phyloP scores from a whole-genome alignment of 1,284 basidiomycete genomes.

The Ustilago hordei region DNA sequence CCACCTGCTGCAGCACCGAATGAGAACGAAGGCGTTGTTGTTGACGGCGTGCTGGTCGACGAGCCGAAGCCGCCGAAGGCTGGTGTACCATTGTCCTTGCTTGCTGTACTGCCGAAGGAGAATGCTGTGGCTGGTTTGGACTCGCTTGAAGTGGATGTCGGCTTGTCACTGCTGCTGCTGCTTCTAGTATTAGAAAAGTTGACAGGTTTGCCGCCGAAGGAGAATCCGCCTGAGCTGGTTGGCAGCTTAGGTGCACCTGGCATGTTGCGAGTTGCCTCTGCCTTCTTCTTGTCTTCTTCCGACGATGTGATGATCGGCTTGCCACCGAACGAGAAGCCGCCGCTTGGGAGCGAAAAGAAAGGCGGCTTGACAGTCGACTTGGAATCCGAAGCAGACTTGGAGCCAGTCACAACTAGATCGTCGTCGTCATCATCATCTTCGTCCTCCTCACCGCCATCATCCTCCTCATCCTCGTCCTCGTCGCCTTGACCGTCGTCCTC shows the following conservation, averaged over 20 bases:
- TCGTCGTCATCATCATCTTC: slow-evolving; percentile 32
- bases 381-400: slow-evolving; percentile 19
- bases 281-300: slow-evolving; percentile 30
- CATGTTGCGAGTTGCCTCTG: slow-evolving; percentile 42
- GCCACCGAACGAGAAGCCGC: slow-evolving; percentile 50
- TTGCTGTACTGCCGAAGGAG: slow-evolving; percentile 16
- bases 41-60: slow-evolving; percentile 4
- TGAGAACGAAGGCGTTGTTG: slow-evolving; percentile 11
- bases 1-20: slow-evolving; percentile 15
- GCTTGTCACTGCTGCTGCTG: slow-evolving; percentile 9
- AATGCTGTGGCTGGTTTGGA: slow-evolving; percentile 11
- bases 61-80: slow-evolving; percentile 26
- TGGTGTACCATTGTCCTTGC: background rate
- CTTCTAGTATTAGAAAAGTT: slow-evolving; percentile 3
- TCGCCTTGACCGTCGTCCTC: slow-evolving; percentile 27
- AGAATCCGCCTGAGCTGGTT: slow-evolving; percentile 26
- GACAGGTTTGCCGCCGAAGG: slow-evolving; percentile 45
- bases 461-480: slow-evolving; percentile 15
- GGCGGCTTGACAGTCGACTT: slow-evolving; percentile 21
- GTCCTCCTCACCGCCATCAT: slow-evolving; percentile 3
- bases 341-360: slow-evolving; percentile 35
- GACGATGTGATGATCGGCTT: slow-evolving; percentile 22
- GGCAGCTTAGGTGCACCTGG: slow-evolving; percentile 36
- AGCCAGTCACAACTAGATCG: slow-evolving; percentile 28
- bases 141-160: slow-evolving; percentile 4